A percentile compares a stretch with the other conserved stretches of the same genome.
Evolutionary conservation across 2,329 filamentous ascomycete genomes (phyloP).

Genomic region (Sphaerulina vaccinii): DNA sequence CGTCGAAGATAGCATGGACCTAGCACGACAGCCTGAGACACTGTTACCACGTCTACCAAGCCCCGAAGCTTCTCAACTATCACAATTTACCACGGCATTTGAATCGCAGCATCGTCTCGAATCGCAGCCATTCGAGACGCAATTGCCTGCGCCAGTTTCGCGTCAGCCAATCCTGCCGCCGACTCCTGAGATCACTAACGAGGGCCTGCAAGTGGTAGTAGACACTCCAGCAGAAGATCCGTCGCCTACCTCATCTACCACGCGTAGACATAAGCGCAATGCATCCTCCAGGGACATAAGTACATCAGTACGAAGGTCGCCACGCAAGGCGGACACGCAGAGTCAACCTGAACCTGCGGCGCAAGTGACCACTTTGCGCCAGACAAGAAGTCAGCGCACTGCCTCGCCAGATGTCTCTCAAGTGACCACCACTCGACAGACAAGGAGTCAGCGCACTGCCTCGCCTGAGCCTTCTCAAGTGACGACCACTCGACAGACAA

Average conservation of each 20-base stretch:
- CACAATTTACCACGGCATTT: neutral
- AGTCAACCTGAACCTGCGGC: neutral
- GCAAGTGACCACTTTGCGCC: neutral
- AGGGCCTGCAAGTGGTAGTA: constrained; percentile 10
- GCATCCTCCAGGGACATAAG: constrained; percentile 10
- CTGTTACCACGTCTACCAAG: constrained; percentile 13
- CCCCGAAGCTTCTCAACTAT: constrained; percentile 24
- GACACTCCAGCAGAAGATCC: constrained; percentile 4
- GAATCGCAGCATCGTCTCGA: constrained; percentile 17
- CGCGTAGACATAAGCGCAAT: constrained; percentile 12
- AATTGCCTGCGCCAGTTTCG: neutral
- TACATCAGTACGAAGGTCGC: constrained; percentile 17
- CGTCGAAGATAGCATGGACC: neutral
- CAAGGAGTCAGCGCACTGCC: constrained; percentile 8
- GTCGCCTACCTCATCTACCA: neutral
- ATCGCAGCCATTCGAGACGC: constrained; percentile 12
- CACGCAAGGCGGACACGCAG: constrained; percentile 8
- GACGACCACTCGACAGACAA: neutral
- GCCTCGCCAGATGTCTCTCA: constrained; percentile 1
- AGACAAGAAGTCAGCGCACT: constrained; percentile 8
- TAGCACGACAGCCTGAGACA: neutral
- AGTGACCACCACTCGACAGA: neutral
- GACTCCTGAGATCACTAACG: constrained; percentile 40
- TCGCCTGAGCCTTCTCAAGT: constrained; percentile 3
- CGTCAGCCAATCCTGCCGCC: constrained; percentile 28